These are phyloP conservation scores for Madurella fahalii DNA, from an alignment of 2,329 filamentous ascomycete species.

Conservation along the genomic window DNA sequence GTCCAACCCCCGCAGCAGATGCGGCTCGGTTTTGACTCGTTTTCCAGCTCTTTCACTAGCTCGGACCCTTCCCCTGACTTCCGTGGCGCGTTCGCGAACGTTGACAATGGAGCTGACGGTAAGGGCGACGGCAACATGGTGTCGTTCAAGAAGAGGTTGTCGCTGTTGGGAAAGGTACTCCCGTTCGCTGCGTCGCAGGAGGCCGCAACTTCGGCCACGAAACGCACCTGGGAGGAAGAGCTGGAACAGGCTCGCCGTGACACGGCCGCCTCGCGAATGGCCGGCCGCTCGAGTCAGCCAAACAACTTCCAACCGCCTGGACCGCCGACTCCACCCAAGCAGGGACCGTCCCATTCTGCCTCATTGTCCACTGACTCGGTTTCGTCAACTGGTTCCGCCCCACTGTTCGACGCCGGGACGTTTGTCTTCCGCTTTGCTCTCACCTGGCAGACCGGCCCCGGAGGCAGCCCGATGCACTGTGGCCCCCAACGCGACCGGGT, in stretches of 20 bases:
- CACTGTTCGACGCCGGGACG: constrained; percentile 50
- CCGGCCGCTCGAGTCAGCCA: constrained; percentile 22
- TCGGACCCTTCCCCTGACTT: constrained; percentile 20
- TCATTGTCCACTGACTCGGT: constrained; percentile 43
- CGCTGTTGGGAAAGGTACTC: constrained; percentile 60
- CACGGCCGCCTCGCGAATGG: constrained; percentile 40
- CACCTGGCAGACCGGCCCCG: constrained; percentile 28
- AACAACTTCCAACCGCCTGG: constrained; percentile 12
- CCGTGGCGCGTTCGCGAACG: not conserved
- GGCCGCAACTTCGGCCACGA: constrained; percentile 13
- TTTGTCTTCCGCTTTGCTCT: constrained; percentile 71
- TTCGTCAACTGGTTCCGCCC: constrained; percentile 53
- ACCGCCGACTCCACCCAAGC: constrained; percentile 37
- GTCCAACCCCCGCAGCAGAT: constrained; percentile 44
- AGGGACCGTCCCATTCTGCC: constrained; percentile 27
- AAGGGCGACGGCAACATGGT: constrained; percentile 30
- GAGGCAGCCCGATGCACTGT: constrained; percentile 44
- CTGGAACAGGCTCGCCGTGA: constrained; percentile 49
- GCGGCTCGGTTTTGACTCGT: constrained; percentile 48
- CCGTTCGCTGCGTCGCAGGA: constrained; percentile 36
- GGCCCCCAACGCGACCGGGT: constrained; percentile 55
- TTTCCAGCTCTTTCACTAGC: constrained; percentile 26
- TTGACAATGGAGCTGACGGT: constrained; percentile 22
- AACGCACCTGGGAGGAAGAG: constrained; percentile 40
- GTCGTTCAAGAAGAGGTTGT: constrained; percentile 56